Evolutionary conservation across 192 early-diverging fungal species (phyloP), one percentile per base, ranked within the genome.

Genomic region (Linnemannia zychae): DNA sequence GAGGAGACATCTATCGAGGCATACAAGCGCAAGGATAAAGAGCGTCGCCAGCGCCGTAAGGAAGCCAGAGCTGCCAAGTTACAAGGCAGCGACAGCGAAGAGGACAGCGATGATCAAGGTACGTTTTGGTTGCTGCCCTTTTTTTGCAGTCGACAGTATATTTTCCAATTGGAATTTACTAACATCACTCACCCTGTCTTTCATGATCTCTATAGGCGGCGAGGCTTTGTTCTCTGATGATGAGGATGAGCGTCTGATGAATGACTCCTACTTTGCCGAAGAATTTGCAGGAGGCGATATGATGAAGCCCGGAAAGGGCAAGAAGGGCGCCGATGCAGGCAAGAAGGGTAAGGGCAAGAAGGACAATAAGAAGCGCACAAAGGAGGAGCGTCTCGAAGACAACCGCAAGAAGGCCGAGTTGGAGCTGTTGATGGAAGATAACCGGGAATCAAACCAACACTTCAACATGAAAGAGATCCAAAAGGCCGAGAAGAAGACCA

Each of bases 391-490:
- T 44, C 70, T 86, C 20, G 88, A 92, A 81, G 87, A 91, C 74
- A 80, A 92, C 75, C 92, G 90, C 76, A 80, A 93, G 81, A 87
- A 91, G 80, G 95, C 93, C 12, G 95, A 98, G 82, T 92, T 99
- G 28, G 96, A 97, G 74, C 87, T 99, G 31, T 87, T 98, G 53
- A 92, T 97, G 90, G 93, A 94, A 71, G 94, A 95, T 46, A 87
- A 89, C 18, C 89, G 90, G 38, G 89, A 87, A 12, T 88, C 84
- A 20, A 84, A 90, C 71, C 91, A 95, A 52, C 96, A 97, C 86
- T 99, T 98, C 89, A 95, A 97, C 88, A 92, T 96, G 90, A 94
- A 95, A 68, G 93, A 96, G 75, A 93, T 98, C 50, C 81, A 96
- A 52, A 96, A 97, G 92, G 90, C 89, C 9, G 97, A 98, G 76